Evolutionary conservation across 164 flowering plant species (phyloP), one percentile per base, ranked within the genome.

Genomic region (Brasenia schreberi): DNA sequence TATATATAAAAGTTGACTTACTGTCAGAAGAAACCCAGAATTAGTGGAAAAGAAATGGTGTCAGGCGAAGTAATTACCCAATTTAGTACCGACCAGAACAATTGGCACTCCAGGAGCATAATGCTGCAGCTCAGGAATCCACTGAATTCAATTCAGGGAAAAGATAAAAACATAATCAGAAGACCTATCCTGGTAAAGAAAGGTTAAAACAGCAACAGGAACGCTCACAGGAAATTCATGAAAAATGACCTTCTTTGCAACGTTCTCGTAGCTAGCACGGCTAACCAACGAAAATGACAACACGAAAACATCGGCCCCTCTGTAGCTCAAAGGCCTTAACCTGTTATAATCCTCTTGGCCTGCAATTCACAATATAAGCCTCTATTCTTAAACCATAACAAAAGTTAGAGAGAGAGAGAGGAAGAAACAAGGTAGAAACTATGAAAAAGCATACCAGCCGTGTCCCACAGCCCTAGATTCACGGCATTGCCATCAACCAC

Each of bases 271-370:
- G 84, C 99, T 94, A 7, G 99, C 90, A 10, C 88, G 91, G 67
- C 97, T 94, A 45, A 94, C 90, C 68, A 94, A 71, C 7, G 99
- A 94, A 80, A 94, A 94, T 61, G 98, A 88, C 68, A 94, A 73
- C 67, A 94, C 90, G 71, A 94, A 94, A 1, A 91, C 93, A 74
- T 94, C 99, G 5, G 87, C 99, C 65, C 97, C 98, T 75, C 97
- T 80, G 75, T 94, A 94, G 80, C 98, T 94, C 77, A 94, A 79
- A 53, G 98, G 98, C 84, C 98, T 90, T 63, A 94, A 74, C 74
- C 97, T 86, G 63, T 90, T 90, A 75, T 94, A 94, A 77, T 94
- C 98, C 74, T 94, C 98, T 77, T 94, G 98, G 62, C 98, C 98
- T 94, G 64, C 39, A 18, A 65, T 72, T 19, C 61, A 17, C 69